Percentiles rank a stretch among this genome's conserved stretches.
These are phyloP conservation scores for Tritrichomonas musculus DNA, from an alignment of 208 protist genomes.

Conservation along the genomic window DNA sequence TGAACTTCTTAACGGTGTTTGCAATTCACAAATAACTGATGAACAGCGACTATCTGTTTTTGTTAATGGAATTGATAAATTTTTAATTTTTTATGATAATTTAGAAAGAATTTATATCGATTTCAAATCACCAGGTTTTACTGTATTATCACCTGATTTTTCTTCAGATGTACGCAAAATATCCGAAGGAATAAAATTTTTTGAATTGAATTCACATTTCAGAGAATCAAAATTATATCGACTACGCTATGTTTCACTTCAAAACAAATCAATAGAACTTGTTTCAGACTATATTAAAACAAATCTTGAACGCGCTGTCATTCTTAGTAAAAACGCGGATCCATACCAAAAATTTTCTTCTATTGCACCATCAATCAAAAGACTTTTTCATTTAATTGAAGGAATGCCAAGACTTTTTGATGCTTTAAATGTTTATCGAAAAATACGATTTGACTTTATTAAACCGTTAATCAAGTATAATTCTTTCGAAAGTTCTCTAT, in stretches of 20 bases:
- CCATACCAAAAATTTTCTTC: not conserved
- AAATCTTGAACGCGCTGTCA: not conserved
- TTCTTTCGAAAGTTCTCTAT: not conserved
- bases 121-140: not conserved
- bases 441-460: not conserved
- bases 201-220: not conserved
- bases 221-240: not conserved
- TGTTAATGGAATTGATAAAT: not conserved
- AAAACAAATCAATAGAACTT: not conserved
- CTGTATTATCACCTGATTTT: not conserved
- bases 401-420: not conserved
- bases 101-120: not conserved
- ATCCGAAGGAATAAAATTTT: not conserved
- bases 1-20: not conserved
- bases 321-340: not conserved
- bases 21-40: not conserved
- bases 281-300: not conserved
- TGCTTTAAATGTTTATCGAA: not conserved
- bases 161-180: not conserved
- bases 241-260: not conserved
- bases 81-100: not conserved
- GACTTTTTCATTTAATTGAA: not conserved
- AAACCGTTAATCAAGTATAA: not conserved
- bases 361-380: not conserved
- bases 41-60: not conserved